These are phyloP conservation scores for Candida succiphila DNA, from an alignment of 805 yeast species.

Conservation along the genomic window DNA sequence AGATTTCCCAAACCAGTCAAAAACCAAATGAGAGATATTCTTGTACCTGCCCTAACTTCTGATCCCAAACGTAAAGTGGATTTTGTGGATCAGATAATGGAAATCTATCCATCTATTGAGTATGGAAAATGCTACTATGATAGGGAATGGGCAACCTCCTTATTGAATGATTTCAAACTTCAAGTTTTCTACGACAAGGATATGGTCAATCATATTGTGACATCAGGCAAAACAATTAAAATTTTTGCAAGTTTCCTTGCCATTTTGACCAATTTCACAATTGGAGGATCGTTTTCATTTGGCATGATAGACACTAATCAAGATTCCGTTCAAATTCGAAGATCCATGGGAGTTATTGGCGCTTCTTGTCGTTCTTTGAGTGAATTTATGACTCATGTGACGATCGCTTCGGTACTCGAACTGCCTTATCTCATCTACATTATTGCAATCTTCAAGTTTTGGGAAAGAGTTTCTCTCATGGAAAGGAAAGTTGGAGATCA, in stretches of 20 bases:
- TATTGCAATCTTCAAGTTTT: conserved; percentile 37
- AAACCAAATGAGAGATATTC: conserved; percentile 32
- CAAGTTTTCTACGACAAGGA: conserved; percentile 23
- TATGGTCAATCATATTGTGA: conserved; percentile 28
- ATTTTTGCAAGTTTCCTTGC: conserved; percentile 24
- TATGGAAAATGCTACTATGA: conserved; percentile 35
- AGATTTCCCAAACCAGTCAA: conserved; percentile 47
- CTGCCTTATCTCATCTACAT: conserved; percentile 25
- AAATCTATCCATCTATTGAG: conserved; percentile 42
- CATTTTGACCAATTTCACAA: conserved; percentile 11
- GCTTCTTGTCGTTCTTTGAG: too few species aligned
- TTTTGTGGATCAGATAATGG: conserved; percentile 44
- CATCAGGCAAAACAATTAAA: conserved; percentile 27
- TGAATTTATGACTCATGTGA: too few species aligned
- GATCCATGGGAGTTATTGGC: too few species aligned
- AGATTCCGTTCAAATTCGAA: too few species aligned
- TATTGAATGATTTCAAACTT: conserved; percentile 19
- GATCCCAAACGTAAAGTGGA: conserved; percentile 34
- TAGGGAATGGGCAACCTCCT: conserved; percentile 35
- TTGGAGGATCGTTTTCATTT: too few species aligned
- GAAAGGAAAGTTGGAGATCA: conserved; percentile 59
- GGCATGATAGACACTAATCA: too few species aligned
- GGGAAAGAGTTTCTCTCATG: conserved; percentile 49
- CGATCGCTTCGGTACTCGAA: too few species aligned
- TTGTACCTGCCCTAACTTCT: conserved; percentile 48